phyloP scores from a whole-genome alignment of 257 asterid genomes.

The Solanum neorickii region DNA sequence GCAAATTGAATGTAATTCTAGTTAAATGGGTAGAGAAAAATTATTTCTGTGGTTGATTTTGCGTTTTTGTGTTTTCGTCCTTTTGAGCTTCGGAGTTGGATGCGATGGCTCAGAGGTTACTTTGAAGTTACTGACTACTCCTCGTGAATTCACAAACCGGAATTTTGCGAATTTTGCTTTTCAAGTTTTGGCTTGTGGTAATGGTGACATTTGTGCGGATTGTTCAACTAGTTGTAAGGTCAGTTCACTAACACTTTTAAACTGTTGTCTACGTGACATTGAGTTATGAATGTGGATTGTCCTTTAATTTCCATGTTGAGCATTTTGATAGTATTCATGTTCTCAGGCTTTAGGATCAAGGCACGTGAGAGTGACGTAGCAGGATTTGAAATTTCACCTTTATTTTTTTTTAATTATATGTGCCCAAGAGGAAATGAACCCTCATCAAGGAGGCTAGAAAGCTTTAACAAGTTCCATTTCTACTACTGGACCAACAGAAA shows the following conservation, averaged over 20 bases:
- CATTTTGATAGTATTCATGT: background rate
- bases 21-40: slow-evolving; percentile 25
- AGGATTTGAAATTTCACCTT: no score
- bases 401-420: no score
- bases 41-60: slow-evolving; percentile 16
- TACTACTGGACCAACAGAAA: background rate
- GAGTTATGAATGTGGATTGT: background rate
- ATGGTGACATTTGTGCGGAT: slow-evolving; percentile 30
- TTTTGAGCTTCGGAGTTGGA: slow-evolving; percentile 17
- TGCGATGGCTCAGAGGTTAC: slow-evolving; percentile 23
- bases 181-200: slow-evolving; percentile 32
- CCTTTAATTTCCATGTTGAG: background rate
- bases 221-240: slow-evolving; percentile 82
- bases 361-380: accelerated
- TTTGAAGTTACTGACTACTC: slow-evolving; percentile 52
- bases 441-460: background rate
- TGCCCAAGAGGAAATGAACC: no score
- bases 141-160: slow-evolving; percentile 46
- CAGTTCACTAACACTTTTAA: background rate
- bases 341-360: background rate
- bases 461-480: background rate
- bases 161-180: slow-evolving; percentile 50
- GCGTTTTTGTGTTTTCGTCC: slow-evolving; percentile 24
- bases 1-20: background rate
- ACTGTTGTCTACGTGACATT: background rate